A percentile compares a stretch with the other conserved stretches of the same genome.
Conservation (phyloP, 2,329 filamentous ascomycete species). For the Atkinsonella texensis region DNA sequence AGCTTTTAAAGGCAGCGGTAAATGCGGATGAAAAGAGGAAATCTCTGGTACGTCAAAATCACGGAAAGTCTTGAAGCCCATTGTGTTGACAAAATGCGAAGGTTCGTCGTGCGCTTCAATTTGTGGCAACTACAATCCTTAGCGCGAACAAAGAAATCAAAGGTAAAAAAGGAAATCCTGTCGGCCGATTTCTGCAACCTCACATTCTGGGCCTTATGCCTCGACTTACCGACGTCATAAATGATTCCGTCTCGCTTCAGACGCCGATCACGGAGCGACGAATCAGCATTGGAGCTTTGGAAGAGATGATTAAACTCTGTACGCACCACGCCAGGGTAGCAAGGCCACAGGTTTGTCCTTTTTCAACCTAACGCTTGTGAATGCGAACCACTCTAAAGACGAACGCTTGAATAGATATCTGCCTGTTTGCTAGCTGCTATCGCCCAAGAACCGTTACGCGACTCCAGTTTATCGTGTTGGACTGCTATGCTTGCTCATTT, state of each 20-base stretch:
- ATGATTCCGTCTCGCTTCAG: constrained; percentile 45
- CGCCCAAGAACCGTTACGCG: constrained; percentile 59
- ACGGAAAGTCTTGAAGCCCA: neutral
- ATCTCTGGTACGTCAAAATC: constrained; percentile 36
- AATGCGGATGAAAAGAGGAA: constrained; percentile 50
- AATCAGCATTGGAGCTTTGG: constrained; percentile 69
- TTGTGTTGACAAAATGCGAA: constrained; percentile 13
- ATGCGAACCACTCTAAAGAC: neutral
- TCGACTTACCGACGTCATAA: constrained; percentile 66
- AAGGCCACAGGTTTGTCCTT: constrained; percentile 60
- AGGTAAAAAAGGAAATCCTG: constrained; percentile 40
- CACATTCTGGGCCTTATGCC: constrained; percentile 83
- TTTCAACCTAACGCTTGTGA: neutral
- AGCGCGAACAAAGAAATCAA: constrained; percentile 28
- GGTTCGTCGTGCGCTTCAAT: constrained; percentile 35
- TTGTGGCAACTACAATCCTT: constrained; percentile 31
- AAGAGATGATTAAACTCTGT: constrained; percentile 74
- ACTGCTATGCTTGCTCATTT: constrained; percentile 62
- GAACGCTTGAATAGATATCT: constrained; percentile 49
- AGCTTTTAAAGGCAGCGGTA: constrained; percentile 69
- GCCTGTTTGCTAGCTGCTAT: constrained; percentile 85
- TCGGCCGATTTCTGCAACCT: constrained; percentile 66
- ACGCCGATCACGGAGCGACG: constrained; percentile 56
- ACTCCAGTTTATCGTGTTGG: constrained; percentile 77
- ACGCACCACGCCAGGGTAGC: constrained; percentile 63